Conservation (phyloP, 2,329 filamentous ascomycete species). For the Apiospora sp. region DNA sequence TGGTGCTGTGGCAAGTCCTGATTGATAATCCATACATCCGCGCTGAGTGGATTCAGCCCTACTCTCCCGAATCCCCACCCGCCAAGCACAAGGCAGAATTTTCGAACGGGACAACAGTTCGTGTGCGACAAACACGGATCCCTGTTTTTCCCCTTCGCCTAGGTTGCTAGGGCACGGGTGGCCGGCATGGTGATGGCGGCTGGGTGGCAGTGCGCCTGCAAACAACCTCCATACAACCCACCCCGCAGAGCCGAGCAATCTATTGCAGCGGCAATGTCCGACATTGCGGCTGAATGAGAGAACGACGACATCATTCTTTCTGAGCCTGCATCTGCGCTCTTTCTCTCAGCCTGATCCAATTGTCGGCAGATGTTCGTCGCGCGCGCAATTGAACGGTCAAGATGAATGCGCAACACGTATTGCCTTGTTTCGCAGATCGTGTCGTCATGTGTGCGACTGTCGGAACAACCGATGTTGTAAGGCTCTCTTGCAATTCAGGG, state of each 20-base stretch:
- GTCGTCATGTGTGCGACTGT: not conserved
- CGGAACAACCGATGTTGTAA: not conserved
- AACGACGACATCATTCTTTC: slow-evolving; percentile 5
- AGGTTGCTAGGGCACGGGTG: not conserved
- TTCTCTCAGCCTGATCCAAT: not conserved
- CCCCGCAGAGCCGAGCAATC: not conserved
- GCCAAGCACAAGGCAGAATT: slow-evolving; percentile 10
- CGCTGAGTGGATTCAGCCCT: slow-evolving; percentile 11
- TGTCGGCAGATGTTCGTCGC: no score
- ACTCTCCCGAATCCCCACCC: not conserved
- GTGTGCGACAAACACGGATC: slow-evolving; percentile 5
- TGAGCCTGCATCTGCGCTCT: not conserved
- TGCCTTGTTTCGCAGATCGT: not conserved
- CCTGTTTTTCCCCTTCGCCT: not conserved
- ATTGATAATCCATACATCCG: not conserved
- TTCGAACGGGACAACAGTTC: slow-evolving; percentile 14
- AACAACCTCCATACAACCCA: not conserved
- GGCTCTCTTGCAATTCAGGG: not conserved
- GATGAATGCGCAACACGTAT: not conserved
- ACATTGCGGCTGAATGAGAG: not conserved
- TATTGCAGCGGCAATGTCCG: slow-evolving; percentile 17
- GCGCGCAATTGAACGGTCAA: not conserved
- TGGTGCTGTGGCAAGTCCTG: slow-evolving; percentile 10
- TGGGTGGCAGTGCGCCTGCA: not conserved
- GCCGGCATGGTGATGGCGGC: not conserved